A percentile compares a stretch with the other conserved stretches of the same genome.
These are phyloP conservation scores for Volvox reticuliferus DNA, from an alignment of 139 green algal species.

Conservation along the genomic window DNA sequence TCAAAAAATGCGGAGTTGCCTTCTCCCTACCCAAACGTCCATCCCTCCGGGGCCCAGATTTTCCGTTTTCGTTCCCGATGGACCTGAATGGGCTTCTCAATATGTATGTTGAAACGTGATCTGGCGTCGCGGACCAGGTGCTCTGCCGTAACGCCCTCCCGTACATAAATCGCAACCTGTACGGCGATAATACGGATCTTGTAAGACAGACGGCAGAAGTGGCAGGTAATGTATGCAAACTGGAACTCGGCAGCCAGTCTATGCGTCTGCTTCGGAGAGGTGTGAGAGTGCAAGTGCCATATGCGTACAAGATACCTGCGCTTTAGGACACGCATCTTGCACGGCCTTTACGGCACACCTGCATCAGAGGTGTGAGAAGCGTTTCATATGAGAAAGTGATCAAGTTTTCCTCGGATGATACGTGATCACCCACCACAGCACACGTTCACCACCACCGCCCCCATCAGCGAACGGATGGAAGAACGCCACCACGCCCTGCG, in stretches of 20 bases:
- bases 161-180: slow-evolving; percentile 83
- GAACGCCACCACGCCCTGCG: slow-evolving; percentile 88
- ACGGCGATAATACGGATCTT: slow-evolving; percentile 79
- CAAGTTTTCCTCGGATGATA: background rate
- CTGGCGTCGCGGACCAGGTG: slow-evolving; percentile 68
- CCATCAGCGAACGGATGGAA: slow-evolving; percentile 95
- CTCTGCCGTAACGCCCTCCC: slow-evolving; percentile 58
- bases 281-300: too few relatives aligned
- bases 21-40: too few relatives aligned
- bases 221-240: too few relatives aligned
- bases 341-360: slow-evolving; percentile 69
- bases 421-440: slow-evolving; percentile 86
- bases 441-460: slow-evolving; percentile 94
- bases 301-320: background rate
- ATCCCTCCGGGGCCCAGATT: too few relatives aligned
- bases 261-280: too few relatives aligned
- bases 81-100: slow-evolving; percentile 65
- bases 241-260: too few relatives aligned
- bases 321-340: slow-evolving; percentile 9
- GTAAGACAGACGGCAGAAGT: background rate
- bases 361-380: background rate
- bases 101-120: slow-evolving; percentile 78
- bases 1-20: too few relatives aligned
- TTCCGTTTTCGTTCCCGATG: background rate
- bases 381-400: background rate